Base-by-base conservation (phyloP, 1,139 yeast genomes). In the Trichomonascaceae sp. region DNA sequence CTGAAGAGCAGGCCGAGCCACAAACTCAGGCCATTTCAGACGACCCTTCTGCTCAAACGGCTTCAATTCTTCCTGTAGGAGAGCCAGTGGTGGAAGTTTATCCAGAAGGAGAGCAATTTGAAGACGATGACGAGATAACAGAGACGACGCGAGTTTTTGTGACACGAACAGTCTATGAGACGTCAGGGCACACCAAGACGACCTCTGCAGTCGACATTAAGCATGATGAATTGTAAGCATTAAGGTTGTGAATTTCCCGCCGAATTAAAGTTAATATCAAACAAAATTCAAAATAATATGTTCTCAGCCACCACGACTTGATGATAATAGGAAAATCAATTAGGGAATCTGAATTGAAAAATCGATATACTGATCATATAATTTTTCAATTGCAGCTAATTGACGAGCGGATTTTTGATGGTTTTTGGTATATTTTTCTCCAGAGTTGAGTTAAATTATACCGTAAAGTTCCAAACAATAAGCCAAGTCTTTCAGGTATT, bases 151-250 rank as follows among this genome's bases (percentile, higher is more conserved):
- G 39, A 10, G 20, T 41, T 24, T 22, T 22, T n/a, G 13, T 48
- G 8, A 48, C 50, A 10, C 45, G 50, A 10, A 44, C 45, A 13
- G 45, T 48, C n/a, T 48, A 48, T 24, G 50, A 39, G 15, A 48
- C 50, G 3, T 9, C 17, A 15, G 41, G 17, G 17, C 41, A 36
- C 3, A 2, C 41, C 4, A 36, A 17, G 41, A 36, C 41, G 17
- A 36, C 41, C n/a, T 13, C 41, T 15, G 17, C 41, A 5, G 17
- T 15, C 41, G 41, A 36, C 41, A 15, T 36, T 36, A 13, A 36
- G 41, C 41, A 36, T 36, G 41, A 36, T 36, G 41, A 36, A 36
- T 36, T 36, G 41, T 36, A 13, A 36, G 41, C 41, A 13, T 13
- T 36, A 15, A n/a, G 41, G 17, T 36, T 36, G 17, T 36, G 17